These are phyloP conservation scores for Fimicolochytrium jonesii DNA, from an alignment of 192 early-diverging fungal genomes.

Conservation along the genomic window DNA sequence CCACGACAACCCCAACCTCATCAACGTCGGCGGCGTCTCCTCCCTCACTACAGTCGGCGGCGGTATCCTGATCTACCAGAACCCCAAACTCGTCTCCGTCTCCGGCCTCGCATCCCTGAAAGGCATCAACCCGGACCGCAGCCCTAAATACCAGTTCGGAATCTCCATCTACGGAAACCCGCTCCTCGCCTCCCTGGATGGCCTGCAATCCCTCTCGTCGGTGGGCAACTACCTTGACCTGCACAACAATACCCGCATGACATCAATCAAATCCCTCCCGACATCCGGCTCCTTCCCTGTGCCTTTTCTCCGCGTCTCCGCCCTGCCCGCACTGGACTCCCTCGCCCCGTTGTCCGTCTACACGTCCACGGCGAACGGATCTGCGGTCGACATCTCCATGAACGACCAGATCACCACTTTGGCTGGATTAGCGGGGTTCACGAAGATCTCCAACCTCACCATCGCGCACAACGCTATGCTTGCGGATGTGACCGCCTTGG, in stretches of 20 bases:
- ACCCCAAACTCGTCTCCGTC: conserved; percentile 11
- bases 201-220: conserved; percentile 13
- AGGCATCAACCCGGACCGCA: conserved; percentile 5
- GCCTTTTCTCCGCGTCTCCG: background rate
- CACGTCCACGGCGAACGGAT: background rate
- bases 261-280: background rate
- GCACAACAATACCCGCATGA: background rate
- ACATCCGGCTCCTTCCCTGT: conserved; percentile 1
- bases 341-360: conserved; percentile 1
- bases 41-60: background rate
- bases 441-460: conserved; percentile 12
- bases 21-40: conserved; percentile 6
- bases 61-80: conserved; percentile 22
- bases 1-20: conserved; percentile 13
- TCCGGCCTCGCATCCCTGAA: background rate
- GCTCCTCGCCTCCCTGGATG: conserved; percentile 5
- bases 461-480: conserved; percentile 9
- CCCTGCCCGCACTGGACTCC: background rate
- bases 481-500: conserved; percentile 1
- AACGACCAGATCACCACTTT: conserved; percentile 5
- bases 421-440: background rate
- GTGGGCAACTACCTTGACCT: conserved; percentile 11
- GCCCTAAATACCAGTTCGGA: conserved; percentile 9
- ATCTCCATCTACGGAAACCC: conserved; percentile 15
- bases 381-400: background rate